Evolutionary conservation across 495 filamentous ascomycete species (phyloP), one percentile per base, ranked within the genome.

Genomic region (Poronia punctata): DNA sequence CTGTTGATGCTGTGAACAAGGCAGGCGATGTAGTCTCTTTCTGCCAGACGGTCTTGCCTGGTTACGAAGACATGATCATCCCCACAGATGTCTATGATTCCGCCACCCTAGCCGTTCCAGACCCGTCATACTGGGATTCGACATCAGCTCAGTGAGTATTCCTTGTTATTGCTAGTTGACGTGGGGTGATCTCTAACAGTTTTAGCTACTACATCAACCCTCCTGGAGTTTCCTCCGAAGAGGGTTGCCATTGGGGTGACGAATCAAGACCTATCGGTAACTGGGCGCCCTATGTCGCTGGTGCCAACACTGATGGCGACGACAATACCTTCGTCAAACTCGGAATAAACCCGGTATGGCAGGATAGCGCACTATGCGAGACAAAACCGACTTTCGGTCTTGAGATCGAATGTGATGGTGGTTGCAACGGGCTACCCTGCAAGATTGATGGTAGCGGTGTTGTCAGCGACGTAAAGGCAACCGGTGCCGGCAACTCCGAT

Each of bases 31-130:
- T 68, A 12, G 78, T 88, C 11, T 73, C 85, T 3, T 84, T 88
- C 59, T 92, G 86, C 54, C 86, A 92, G 55, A 92, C 85, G 3
- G 84, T 88, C 25, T 60, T 88, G 37, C 86, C 85, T 9, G 86
- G 86, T n/a, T 85, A 87, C 55, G 86, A 92, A 64, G 81, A 83
- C 38, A 92, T 92, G 86, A 65, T 88, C 46, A 92, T 89, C 55
- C 83, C 84, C 9, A 88, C 82, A 20, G 55, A 78, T 49, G 79
- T 89, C 23, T 46, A 62, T 10, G 54, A 52, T 37, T 52, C 49
- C n/a, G 61, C 65, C 7, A 74, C 71, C 26, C 62, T 92, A 25
- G 84, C 86, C 37, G 83, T 89, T 30, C 85, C 86, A 3, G 82
- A 73, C 31, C 59, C 68, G 17, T 67, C 61, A 39, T 89, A 89